These are phyloP conservation scores for Dianthus caryophyllus DNA, from an alignment of 148 eudicot genomes.

Conservation along the genomic window DNA sequence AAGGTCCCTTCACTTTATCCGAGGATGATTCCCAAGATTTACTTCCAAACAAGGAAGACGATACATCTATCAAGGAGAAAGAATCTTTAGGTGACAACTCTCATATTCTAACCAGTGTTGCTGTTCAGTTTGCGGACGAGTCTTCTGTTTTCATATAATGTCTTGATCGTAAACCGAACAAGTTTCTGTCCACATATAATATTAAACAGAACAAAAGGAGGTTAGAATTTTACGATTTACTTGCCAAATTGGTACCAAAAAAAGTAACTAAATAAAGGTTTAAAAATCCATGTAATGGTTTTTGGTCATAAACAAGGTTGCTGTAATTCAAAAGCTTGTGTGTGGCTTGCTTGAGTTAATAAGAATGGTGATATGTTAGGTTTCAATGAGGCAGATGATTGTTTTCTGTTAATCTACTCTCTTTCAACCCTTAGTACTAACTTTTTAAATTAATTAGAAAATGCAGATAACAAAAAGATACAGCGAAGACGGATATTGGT, in stretches of 20 bases:
- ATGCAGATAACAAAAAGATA: conserved; percentile 28
- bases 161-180: too few species aligned
- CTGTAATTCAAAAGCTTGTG: not conserved
- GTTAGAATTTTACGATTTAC: not conserved
- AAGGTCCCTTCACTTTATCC: conserved; percentile 22
- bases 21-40: conserved; percentile 18
- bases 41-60: conserved; percentile 9
- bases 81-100: conserved; percentile 15
- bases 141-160: not conserved
- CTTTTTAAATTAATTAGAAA: conserved; percentile 2
- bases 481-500: conserved; percentile 39
- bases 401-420: not conserved
- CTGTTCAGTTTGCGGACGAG: not conserved
- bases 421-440: not conserved
- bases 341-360: conserved; percentile 6
- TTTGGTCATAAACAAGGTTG: not conserved
- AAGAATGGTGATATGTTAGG: not conserved
- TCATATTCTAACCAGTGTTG: not conserved
- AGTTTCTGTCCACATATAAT: too few species aligned
- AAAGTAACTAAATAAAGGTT: not conserved
- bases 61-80: conserved; percentile 14
- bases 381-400: conserved; percentile 9
- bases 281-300: not conserved
- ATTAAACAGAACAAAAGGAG: too few species aligned
- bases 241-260: not conserved